These are phyloP conservation scores for Penicillium roqueforti DNA, from an alignment of 495 filamentous ascomycete genomes.

Conservation along the genomic window DNA sequence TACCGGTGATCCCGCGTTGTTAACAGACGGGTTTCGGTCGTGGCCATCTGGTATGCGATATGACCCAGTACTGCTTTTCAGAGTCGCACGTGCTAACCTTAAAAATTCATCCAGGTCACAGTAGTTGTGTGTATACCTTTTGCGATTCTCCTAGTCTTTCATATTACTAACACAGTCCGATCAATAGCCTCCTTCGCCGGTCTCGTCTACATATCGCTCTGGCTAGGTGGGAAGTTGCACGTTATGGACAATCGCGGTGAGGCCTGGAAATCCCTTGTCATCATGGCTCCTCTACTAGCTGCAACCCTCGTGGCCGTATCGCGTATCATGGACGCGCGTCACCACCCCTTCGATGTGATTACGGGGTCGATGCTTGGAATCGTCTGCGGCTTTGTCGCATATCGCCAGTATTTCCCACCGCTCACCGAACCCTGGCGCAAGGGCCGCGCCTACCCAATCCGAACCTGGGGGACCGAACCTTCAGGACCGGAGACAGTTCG, in stretches of 20 bases:
- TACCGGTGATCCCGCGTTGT: slow-evolving; percentile 54
- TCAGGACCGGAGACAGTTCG: slow-evolving; percentile 19
- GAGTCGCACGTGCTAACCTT: slow-evolving; percentile 9
- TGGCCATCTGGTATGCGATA: slow-evolving; percentile 63
- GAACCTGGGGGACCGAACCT: slow-evolving; percentile 51
- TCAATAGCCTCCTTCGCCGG: slow-evolving; percentile 63
- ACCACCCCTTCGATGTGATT: slow-evolving; percentile 87
- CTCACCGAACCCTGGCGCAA: slow-evolving; percentile 54
- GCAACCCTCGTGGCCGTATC: slow-evolving; percentile 53
- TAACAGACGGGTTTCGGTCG: slow-evolving; percentile 83
- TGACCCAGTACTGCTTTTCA: background rate
- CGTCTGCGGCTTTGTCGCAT: slow-evolving; percentile 44
- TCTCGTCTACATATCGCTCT: slow-evolving; percentile 71
- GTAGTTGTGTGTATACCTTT: slow-evolving; percentile 45
- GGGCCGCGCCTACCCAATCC: slow-evolving; percentile 59
- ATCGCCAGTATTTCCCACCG: slow-evolving; percentile 56
- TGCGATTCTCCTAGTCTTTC: slow-evolving; percentile 4
- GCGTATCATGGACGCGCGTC: slow-evolving; percentile 72
- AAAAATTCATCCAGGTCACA: slow-evolving; percentile 45
- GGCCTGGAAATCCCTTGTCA: slow-evolving; percentile 67
- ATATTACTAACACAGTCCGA: slow-evolving; percentile 1
- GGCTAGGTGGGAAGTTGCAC: slow-evolving; percentile 52
- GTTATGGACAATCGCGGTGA: slow-evolving; percentile 65
- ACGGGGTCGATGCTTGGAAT: slow-evolving; percentile 67
- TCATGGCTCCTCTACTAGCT: slow-evolving; percentile 55